Evolutionary conservation across 306 rosid species (phyloP).

Genomic region (Fagus crenata): DNA sequence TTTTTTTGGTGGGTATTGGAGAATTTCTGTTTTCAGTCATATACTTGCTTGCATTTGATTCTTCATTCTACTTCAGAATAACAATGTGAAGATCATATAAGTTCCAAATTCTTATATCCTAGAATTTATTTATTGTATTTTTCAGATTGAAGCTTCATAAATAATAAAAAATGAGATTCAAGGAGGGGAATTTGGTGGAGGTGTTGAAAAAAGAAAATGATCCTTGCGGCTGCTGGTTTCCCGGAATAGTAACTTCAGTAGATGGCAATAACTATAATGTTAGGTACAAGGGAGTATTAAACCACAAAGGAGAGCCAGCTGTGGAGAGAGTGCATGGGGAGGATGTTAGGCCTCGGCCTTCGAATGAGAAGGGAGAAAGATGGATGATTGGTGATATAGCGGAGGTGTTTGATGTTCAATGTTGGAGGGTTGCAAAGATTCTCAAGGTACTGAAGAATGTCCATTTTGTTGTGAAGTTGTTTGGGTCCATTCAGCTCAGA

Average conservation of each 20-base stretch:
- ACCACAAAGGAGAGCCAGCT: conserved; percentile 15
- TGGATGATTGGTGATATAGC: conserved; percentile 34
- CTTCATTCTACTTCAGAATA: neutral
- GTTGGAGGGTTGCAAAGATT: conserved; percentile 33
- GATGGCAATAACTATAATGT: conserved; percentile 17
- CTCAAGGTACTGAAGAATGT: conserved; percentile 26
- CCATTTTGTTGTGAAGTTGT: conserved; percentile 20
- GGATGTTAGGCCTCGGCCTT: conserved; percentile 32
- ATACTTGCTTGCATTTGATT: too few species aligned
- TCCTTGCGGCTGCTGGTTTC: conserved; percentile 24
- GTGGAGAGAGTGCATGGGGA: conserved; percentile 24
- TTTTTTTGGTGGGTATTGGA: too few species aligned
- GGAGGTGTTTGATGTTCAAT: conserved; percentile 24
- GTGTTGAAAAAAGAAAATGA: conserved; percentile 25
- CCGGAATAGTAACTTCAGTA: conserved; percentile 1
- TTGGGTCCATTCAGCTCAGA: conserved; percentile 23
- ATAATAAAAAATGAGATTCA: conserved; percentile 18
- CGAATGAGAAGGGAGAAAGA: neutral
- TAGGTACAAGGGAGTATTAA: conserved; percentile 19
- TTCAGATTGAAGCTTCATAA: conserved; percentile 14
- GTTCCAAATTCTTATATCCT: too few species aligned
- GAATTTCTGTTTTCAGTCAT: too few species aligned
- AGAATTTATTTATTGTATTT: neutral
- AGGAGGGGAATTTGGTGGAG: conserved; percentile 31
- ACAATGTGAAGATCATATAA: neutral